Conservation (phyloP, 2,329 filamentous ascomycete genomes). For the Phyllosticta citriasiana region DNA sequence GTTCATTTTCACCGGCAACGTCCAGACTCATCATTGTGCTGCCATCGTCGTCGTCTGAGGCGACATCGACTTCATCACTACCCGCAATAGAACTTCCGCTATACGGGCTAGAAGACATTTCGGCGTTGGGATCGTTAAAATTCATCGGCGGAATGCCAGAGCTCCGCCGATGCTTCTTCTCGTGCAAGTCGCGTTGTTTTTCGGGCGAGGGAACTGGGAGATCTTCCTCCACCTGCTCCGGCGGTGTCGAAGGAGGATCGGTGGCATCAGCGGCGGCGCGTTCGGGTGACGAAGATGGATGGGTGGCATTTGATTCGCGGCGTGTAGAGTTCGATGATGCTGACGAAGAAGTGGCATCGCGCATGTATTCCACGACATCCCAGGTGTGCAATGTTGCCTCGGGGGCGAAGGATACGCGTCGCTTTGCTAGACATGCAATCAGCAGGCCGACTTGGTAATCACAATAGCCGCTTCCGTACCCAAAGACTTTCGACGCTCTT, state of each 20-base stretch:
- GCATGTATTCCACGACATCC: slow-evolving; percentile 81
- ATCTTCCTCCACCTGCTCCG: slow-evolving; percentile 50
- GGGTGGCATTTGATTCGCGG: slow-evolving; percentile 54
- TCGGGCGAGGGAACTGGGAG: slow-evolving; percentile 51
- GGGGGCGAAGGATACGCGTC: slow-evolving; percentile 91
- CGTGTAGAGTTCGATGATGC: slow-evolving; percentile 65
- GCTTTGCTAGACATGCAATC: slow-evolving; percentile 48
- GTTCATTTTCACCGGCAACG: slow-evolving; percentile 55
- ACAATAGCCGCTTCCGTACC: slow-evolving; percentile 34
- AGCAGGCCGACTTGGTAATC: neutral
- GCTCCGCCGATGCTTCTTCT: slow-evolving; percentile 50
- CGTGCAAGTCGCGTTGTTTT: slow-evolving; percentile 54
- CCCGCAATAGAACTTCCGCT: slow-evolving; percentile 41
- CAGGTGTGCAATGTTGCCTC: slow-evolving; percentile 97
- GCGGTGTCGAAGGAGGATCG: slow-evolving; percentile 52
- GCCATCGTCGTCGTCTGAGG: slow-evolving; percentile 53
- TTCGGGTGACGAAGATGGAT: slow-evolving; percentile 19
- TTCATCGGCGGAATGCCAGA: slow-evolving; percentile 57
- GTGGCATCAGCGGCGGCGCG: slow-evolving; percentile 35
- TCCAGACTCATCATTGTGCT: slow-evolving; percentile 77
- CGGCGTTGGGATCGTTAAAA: slow-evolving; percentile 53
- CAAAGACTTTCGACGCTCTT: slow-evolving; percentile 83
- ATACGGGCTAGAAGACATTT: slow-evolving; percentile 69
- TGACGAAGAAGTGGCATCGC: slow-evolving; percentile 71
- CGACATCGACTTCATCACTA: slow-evolving; percentile 45